Conservation (phyloP, 768 basidiomycete genomes). For the Imleria badia region DNA sequence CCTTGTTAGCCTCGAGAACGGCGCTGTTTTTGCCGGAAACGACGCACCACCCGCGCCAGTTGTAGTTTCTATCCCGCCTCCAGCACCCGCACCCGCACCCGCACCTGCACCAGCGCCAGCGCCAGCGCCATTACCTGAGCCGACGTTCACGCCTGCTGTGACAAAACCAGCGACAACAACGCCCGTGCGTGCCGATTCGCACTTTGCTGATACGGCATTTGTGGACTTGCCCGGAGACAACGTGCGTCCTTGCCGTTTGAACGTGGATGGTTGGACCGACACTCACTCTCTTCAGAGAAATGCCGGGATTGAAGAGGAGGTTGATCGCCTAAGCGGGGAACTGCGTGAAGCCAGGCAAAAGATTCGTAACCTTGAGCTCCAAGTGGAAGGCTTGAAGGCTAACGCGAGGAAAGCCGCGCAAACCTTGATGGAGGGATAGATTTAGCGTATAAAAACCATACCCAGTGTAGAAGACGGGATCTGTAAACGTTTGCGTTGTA, state of each 20-base stretch:
- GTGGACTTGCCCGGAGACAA: conserved; percentile 19
- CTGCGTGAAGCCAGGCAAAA: conserved; percentile 78
- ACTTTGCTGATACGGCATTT: conserved; percentile 1
- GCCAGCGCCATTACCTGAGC: conserved; percentile 32
- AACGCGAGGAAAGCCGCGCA: conserved; percentile 79
- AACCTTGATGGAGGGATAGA: conserved; percentile 42
- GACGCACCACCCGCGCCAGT: conserved; percentile 26
- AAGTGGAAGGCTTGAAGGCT: conserved; percentile 71
- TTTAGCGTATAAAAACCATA: not conserved
- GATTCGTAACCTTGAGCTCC: conserved; percentile 81
- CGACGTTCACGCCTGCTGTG: conserved; percentile 32
- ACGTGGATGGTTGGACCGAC: not conserved
- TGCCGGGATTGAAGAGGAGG: conserved; percentile 51
- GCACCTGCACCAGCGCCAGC: conserved; percentile 20
- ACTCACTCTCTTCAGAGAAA: conserved; percentile 12
- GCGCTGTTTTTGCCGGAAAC: conserved; percentile 41
- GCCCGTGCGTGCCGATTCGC: conserved; percentile 14
- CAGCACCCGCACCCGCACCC: conserved; percentile 25
- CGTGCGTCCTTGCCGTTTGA: conserved; percentile 27
- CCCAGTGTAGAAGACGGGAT: not conserved
- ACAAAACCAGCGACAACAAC: conserved; percentile 32
- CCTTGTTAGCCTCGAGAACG: conserved; percentile 76
- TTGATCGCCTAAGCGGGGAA: conserved; percentile 58
- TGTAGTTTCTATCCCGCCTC: conserved; percentile 28
- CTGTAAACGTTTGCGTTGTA: not conserved